Conservation (phyloP, 352 stramenopile genomes). For the Pythium rishiriense region DNA sequence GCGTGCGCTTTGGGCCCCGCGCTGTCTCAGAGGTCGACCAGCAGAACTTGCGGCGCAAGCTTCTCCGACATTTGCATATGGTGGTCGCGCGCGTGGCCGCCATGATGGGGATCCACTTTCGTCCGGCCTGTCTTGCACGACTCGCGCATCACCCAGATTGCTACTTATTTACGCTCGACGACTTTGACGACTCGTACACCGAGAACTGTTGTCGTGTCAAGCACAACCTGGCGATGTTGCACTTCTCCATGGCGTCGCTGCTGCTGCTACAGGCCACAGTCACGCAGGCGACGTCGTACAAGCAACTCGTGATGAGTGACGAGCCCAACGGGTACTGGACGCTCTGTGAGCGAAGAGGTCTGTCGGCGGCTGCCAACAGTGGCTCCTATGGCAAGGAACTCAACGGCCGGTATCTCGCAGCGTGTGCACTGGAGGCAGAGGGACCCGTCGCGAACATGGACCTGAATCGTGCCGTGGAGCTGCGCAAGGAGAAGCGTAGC, state of each 20-base stretch:
- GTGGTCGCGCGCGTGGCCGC: constrained; percentile 52
- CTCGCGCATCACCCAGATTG: constrained; percentile 53
- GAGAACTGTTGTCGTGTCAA: constrained; percentile 60
- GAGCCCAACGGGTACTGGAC: constrained; percentile 83
- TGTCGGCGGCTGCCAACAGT: constrained; percentile 66
- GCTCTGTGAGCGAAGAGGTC: constrained; percentile 81
- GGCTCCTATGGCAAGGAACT: constrained; percentile 49
- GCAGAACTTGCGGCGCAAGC: constrained; percentile 61
- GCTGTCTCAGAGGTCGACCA: constrained; percentile 77
- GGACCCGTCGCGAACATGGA: constrained; percentile 84
- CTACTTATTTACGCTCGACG: constrained; percentile 78
- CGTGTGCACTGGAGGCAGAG: constrained; percentile 66
- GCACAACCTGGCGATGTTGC: constrained; percentile 82
- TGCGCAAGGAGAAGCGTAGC: constrained; percentile 56
- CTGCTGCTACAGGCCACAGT: constrained; percentile 69
- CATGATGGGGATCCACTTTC: constrained; percentile 67
- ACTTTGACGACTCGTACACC: constrained; percentile 53
- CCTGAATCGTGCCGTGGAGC: constrained; percentile 66
- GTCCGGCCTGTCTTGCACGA: constrained; percentile 36
- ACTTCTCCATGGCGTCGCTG: constrained; percentile 89
- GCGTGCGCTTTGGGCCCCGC: constrained; percentile 61
- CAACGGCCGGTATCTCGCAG: constrained; percentile 54
- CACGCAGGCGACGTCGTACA: constrained; percentile 80
- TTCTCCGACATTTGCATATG: constrained; percentile 48
- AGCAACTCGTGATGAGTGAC: constrained; percentile 70